These are phyloP conservation scores for Xylaria castorea DNA, from an alignment of 495 filamentous ascomycete species.

Conservation along the genomic window DNA sequence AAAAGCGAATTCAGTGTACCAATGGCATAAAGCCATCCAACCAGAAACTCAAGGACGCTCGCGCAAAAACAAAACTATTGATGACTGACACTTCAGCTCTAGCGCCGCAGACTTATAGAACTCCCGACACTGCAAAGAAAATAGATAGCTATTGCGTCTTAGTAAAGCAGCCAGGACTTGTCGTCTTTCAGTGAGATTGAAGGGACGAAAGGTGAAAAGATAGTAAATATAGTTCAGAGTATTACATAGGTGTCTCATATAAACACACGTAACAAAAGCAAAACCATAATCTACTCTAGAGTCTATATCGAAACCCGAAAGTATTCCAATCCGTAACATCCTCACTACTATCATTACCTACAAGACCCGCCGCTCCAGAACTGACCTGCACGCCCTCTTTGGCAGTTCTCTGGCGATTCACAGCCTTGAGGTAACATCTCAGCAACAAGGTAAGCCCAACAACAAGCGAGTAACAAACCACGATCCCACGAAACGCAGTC, in stretches of 20 bases:
- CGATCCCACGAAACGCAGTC: slow-evolving; percentile 58
- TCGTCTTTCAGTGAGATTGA: not conserved
- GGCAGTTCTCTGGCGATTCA: slow-evolving; percentile 48
- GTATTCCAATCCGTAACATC: slow-evolving; percentile 60
- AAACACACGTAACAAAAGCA: not conserved
- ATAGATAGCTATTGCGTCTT: not conserved
- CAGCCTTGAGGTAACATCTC: slow-evolving; percentile 49
- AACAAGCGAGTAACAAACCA: slow-evolving; percentile 59
- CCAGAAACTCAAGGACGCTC: not conserved
- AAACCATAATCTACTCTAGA: slow-evolving; percentile 25
- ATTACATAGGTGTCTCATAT: not conserved
- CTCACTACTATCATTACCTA: slow-evolving; percentile 54
- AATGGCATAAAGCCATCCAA: not conserved
- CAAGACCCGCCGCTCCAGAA: slow-evolving; percentile 49
- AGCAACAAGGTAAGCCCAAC: slow-evolving; percentile 48
- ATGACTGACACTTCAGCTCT: not conserved
- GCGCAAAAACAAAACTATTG: not conserved
- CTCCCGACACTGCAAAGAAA: not conserved
- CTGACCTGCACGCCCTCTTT: slow-evolving; percentile 50
- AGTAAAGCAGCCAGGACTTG: not conserved
- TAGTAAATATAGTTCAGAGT: not conserved
- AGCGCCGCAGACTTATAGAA: not conserved
- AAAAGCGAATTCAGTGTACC: not conserved
- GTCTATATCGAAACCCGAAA: slow-evolving; percentile 59
- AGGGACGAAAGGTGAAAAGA: not conserved